Conservation (phyloP, 2,329 filamentous ascomycete genomes). For the Colletotrichum sp. region DNA sequence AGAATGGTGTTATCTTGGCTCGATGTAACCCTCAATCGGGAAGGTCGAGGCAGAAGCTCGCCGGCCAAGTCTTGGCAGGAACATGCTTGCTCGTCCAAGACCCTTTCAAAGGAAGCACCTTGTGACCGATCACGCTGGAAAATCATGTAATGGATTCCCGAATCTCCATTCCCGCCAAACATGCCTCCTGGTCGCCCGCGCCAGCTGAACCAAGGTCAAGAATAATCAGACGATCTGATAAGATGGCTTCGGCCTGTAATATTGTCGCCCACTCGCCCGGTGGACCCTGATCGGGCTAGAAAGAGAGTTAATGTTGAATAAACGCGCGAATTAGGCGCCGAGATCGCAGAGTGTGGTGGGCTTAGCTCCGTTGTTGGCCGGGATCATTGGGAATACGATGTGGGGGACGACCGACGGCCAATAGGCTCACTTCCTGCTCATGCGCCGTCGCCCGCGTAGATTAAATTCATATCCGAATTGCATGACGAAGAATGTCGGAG, state of each 20-base stretch:
- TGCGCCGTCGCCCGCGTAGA: neutral
- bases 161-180: neutral
- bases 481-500: neutral
- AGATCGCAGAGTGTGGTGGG: neutral
- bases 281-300: no score
- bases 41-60: neutral
- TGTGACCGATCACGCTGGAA: neutral
- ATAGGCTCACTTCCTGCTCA: neutral
- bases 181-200: neutral
- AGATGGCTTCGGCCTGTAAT: neutral
- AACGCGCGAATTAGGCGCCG: neutral
- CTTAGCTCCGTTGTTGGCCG: neutral
- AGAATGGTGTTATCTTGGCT: neutral
- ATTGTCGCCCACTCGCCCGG: neutral
- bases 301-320: neutral
- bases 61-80: neutral
- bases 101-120: neutral
- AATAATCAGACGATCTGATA: conserved; percentile 1
- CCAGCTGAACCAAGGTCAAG: neutral
- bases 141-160: neutral
- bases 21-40: neutral
- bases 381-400: neutral
- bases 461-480: neutral
- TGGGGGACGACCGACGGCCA: neutral
- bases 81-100: neutral